Base-by-base conservation (phyloP, 495 filamentous ascomycete species). In the Emericellopsis terricola region DNA sequence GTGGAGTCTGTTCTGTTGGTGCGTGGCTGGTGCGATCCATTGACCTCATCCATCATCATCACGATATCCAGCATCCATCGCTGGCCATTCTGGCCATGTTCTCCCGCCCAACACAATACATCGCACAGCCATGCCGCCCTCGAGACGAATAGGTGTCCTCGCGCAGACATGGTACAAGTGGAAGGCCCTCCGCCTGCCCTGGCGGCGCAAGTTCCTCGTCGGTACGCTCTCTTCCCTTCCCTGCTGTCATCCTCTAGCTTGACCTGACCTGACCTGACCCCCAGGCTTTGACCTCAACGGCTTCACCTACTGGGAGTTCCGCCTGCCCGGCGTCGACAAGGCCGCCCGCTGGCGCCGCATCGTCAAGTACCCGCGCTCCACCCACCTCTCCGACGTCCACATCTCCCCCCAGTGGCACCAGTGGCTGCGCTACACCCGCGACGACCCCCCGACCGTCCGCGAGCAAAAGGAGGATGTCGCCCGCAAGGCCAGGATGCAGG, bases 231-330 rank as follows among this genome's bases (percentile, higher is more conserved):
- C 37, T 41, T 19, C 19, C 19, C 32, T 24, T 19, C 13, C 14
- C 34, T 31, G 19, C 27, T 27, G n/a, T 24, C 18, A 4, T 17
- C 21, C 8, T 15, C 9, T 33, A 19, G 24, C 17, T 6, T 24
- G 24, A 11, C 24, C 13, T 3, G 21, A 39, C 24, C 13, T 24
- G 8, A 2, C 15, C 13, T n/a, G n/a, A n/a, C n/a, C n/a, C 36
- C 1, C 44, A 93, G 87, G 89, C 42, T 60, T 69, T 40, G 89
- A 97, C 54, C 73, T 94, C 19, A 43, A 69, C 24, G 84, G 84
- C 15, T 96, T 94, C 56, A 94, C 85, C 16, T 97, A 73, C 57
- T 96, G 86, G 83, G 83, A 92, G 49, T 87, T 93, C 59, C 73
- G 71, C 39, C 53, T 60, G 4, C 42, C 76, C 6, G 64, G 68